These are phyloP conservation scores for Purpureocillium lavendulum DNA, from an alignment of 2,329 filamentous ascomycete genomes.

Conservation along the genomic window DNA sequence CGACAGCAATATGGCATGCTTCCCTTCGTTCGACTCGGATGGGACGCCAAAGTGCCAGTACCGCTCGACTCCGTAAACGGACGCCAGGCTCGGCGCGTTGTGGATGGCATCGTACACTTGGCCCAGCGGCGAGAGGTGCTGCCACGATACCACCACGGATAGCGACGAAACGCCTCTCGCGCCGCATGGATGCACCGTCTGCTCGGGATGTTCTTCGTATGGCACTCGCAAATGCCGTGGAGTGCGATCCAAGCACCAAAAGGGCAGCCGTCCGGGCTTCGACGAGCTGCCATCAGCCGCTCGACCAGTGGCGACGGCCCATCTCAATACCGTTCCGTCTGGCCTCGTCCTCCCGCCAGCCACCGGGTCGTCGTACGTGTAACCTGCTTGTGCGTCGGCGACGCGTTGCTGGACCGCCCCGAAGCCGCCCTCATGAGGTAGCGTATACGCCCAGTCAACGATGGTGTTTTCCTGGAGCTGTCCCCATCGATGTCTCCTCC, in stretches of 20 bases:
- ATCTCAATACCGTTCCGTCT: conserved; percentile 49
- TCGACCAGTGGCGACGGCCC: conserved; percentile 44
- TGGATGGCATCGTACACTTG: conserved; percentile 21
- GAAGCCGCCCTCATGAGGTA: conserved; percentile 26
- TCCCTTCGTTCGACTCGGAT: conserved; percentile 1
- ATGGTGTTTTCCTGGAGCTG: conserved; percentile 35
- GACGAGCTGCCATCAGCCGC: conserved; percentile 13
- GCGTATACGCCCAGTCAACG: conserved; percentile 54
- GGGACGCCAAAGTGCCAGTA: conserved; percentile 9
- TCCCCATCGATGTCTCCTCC: conserved; percentile 51
- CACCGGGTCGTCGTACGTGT: conserved; percentile 39
- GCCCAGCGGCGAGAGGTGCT: conserved; percentile 10
- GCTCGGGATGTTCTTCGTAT: conserved; percentile 13
- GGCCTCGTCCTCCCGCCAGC: conserved; percentile 44
- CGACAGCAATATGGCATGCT: conserved; percentile 3
- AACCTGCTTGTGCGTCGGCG: conserved; percentile 17
- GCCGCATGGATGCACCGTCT: conserved; percentile 38
- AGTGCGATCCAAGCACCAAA: conserved; percentile 59
- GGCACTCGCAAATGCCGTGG: conserved; percentile 47
- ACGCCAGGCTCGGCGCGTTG: not conserved
- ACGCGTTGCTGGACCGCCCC: conserved; percentile 27
- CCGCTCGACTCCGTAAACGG: not conserved
- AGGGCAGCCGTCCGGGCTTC: conserved; percentile 46
- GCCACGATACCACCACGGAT: conserved; percentile 22
- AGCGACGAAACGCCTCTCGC: conserved; percentile 42